These are phyloP conservation scores for Hyphopichia buzzinii DNA, from an alignment of 1,139 yeast genomes.

Conservation along the genomic window DNA sequence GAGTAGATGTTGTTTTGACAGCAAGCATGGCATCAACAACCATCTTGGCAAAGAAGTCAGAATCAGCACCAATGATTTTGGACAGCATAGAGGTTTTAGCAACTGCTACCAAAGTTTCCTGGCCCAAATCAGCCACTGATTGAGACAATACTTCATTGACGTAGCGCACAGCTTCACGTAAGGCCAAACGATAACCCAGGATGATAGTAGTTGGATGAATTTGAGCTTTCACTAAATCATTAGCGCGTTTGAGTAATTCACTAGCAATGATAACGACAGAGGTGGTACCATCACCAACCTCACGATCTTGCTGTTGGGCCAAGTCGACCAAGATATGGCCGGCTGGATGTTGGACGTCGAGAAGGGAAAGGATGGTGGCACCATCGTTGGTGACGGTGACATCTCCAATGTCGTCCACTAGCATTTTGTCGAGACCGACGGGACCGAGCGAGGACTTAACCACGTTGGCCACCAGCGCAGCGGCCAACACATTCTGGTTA, in stretches of 20 bases:
- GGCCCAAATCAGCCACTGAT: conserved; percentile 79
- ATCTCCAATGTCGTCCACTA: conserved; percentile 98
- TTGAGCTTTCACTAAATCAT: conserved; percentile 88
- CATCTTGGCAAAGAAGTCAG: conserved; percentile 83
- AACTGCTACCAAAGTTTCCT: conserved; percentile 76
- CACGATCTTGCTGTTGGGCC: conserved; percentile 98
- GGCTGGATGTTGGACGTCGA: conserved; percentile 99
- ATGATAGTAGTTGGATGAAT: conserved; percentile 98
- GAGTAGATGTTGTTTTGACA: conserved; percentile 83
- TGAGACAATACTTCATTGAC: conserved; percentile 82
- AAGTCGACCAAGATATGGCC: conserved; percentile 95
- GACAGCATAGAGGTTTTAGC: conserved; percentile 98
- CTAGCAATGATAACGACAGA: conserved; percentile 96
- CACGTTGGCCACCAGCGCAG: conserved; percentile 95
- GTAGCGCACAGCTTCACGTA: conserved; percentile 87
- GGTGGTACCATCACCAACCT: conserved; percentile 97
- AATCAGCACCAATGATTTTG: conserved; percentile 94
- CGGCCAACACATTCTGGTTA: conserved; percentile 93
- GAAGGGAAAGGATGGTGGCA: conserved; percentile 85
- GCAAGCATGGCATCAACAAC: conserved; percentile 96
- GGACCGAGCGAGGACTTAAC: conserved; percentile 97
- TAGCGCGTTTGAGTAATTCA: conserved; percentile 88
- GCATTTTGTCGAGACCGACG: conserved; percentile 97
- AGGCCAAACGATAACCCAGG: conserved; percentile 91
- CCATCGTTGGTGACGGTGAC: conserved; percentile 99